A percentile compares a stretch with the other conserved stretches of the same genome.
These are phyloP conservation scores for Porodaedalea pini DNA, from an alignment of 1,284 basidiomycete species.

Conservation along the genomic window DNA sequence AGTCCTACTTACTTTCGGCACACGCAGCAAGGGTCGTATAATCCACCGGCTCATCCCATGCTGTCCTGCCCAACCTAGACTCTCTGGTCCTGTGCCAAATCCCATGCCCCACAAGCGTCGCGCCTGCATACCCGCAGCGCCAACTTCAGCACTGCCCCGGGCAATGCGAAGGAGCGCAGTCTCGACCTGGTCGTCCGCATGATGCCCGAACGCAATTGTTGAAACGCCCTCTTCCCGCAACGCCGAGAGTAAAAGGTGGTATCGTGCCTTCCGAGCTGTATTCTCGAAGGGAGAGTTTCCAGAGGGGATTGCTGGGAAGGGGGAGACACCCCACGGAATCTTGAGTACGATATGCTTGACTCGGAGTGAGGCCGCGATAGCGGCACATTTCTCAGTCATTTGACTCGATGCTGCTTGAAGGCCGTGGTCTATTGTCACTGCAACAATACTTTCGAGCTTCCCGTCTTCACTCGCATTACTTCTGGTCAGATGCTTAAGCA, in stretches of 20 bases:
- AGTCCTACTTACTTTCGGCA: conserved; percentile 54
- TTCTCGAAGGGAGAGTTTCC: conserved; percentile 44
- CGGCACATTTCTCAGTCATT: conserved; percentile 51
- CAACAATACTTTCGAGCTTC: conserved; percentile 40
- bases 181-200: conserved; percentile 77
- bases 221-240: conserved; percentile 40
- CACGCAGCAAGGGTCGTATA: conserved; percentile 59
- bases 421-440: conserved; percentile 63
- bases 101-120: conserved; percentile 77
- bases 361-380: conserved; percentile 42
- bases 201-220: conserved; percentile 64
- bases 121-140: conserved; percentile 61
- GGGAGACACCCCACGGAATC: conserved; percentile 54
- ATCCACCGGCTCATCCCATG: conserved; percentile 65
- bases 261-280: conserved; percentile 55
- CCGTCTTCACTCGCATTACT: conserved; percentile 1
- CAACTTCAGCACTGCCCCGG: conserved; percentile 49
- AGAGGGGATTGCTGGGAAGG: conserved; percentile 44
- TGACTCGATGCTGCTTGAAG: conserved; percentile 52
- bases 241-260: conserved; percentile 47
- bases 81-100: conserved; percentile 28
- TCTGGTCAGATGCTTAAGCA: conserved; percentile 46
- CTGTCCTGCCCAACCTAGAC: conserved; percentile 42
- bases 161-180: conserved; percentile 67
- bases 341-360: conserved; percentile 43